Base-by-base conservation (phyloP, 768 basidiomycete genomes). In the Tulasnella sp. region DNA sequence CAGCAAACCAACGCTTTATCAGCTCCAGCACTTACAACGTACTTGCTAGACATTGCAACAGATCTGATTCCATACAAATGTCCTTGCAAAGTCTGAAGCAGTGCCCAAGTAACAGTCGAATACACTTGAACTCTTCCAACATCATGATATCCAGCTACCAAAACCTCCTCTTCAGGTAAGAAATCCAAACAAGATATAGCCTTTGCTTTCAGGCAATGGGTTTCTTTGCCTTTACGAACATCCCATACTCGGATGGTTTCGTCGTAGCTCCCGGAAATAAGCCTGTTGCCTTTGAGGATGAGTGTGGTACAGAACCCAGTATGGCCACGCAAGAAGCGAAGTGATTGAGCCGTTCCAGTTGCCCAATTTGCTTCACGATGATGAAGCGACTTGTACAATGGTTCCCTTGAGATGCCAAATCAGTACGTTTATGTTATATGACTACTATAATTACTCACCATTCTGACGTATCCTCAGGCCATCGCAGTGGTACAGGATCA, bases 181-280 rank as follows among this genome's bases (percentile, higher is more conserved):
- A 84, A 91, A 61, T 91, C 87, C 22, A 57, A 22, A 31, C 54
- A 56, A 15, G 35, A 92, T 77, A 64, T 90, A 89, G 55, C 86
- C 69, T 89, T 90, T 9, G 88, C 86, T 50, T 76, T 72, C 37
- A 90, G 61, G 58, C 83, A 86, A 59, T 82, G 84, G 65, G 81
- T 80, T 67, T 75, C 67, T 58, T 75, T 73, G 4, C 74, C 77
- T 0, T 72, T 75, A 47, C 71, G 72, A 19, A 93, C 73, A 62
- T 91, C 84, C 90, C 89, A 93, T 65, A 93, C 86, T 10, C 89
- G 73, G 54, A 93, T 91, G 1, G 84, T 88, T 64, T 90, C 89
- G 50, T 92, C 89, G 60, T 91, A 90, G 24, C 83, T 85, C 13
- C 90, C 90, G 57, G 83, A 88, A 57, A 93, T 87, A 35, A 93